Evolutionary conservation across 495 filamentous ascomycete genomes (phyloP), one percentile per base, ranked within the genome.

Genomic region (Trichoderma virens): DNA sequence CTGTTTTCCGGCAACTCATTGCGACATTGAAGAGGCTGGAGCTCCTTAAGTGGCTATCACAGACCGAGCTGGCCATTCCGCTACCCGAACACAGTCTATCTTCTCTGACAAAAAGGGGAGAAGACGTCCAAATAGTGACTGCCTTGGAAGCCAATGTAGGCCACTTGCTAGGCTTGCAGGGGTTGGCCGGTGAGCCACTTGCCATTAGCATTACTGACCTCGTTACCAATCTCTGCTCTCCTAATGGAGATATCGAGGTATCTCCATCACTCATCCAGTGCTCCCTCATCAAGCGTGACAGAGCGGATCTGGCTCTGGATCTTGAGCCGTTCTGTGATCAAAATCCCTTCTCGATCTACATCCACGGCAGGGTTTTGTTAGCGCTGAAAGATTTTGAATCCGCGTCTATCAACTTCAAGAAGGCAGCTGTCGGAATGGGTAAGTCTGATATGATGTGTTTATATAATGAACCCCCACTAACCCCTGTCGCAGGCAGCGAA

Each of bases 341-440:
- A 73, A 79, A 81, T 28, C 72, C 82, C 32, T 98, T 94, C 85
- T 85, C 90, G 5, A 88, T 84, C 0, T 99, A 99, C 73, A 79
- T 97, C 16, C 90, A 91, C 72, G 93, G 90, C 14, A 88, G 95
- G 38, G 80, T 94, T 54, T 83, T 87, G 70, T 80, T 97, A 20
- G 83, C 86, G 16, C 85, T 85, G 69, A 85, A 85, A 25, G 88
- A 94, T 68, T 84, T 83, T 69, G 82, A 84, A 41, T 82, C 83
- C 63, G 94, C 95, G 56, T 82, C 90, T 20, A 76, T 83, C 23
- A 85, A 87, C 67, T 97, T 99, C 75, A 86, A 85, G 62, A 92
- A 88, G 67, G 90, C 91, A 64, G 88, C 91, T 4, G 89, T 88
- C 70, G 88, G 88, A 43, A 83, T 98, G 66, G 86, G 92, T 91